Evolutionary conservation across 129 eudicot genomes (phyloP), one percentile per base, ranked within the genome.

Genomic region (Sambucus nigra): DNA sequence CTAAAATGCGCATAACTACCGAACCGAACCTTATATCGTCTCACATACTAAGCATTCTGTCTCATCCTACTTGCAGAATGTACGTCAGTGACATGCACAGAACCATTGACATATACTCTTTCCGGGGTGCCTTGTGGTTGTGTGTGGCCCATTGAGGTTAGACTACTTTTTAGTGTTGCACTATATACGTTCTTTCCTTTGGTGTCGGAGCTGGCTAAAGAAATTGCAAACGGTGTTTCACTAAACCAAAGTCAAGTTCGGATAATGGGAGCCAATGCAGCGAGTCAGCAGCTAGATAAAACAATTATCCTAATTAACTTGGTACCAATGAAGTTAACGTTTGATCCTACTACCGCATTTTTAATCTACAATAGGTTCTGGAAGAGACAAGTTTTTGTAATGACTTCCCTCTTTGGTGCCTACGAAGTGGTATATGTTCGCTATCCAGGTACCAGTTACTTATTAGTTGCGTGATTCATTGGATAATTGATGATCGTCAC

Each of bases 261-360:
- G 38, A 77, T 92, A 41, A 77, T 75, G 83, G 99, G 99, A 71
- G 95, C 99, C 59, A 77, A 92, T 75, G 94, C 84, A 24, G 91
- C 91, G 0, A 79, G 76, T 18, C 84, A 82, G 51, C 81, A 81
- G 73, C 88, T 69, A 8, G 87, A 86, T 53, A 61, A 76, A 73
- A 82, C 99, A 51, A 66, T 71, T 55, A 94, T 86, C 65, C 78
- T 79, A 2, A 49, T 92, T 55, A 73, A 86, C 62, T 77, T 92
- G 69, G 94, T 92, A 2, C 99, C 99, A 4, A 55, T 69, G 10
- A 61, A 24, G 6, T 67, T 48, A 38, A 70, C 68, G 4, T 92
- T 92, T 35, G 66, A 80, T 47, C 41, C 67, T 14, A 16, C 66
- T 51, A 53, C 73, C 19, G 96, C 87, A 15, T 80, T 69, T 62